A percentile compares a stretch with the other conserved stretches of the same genome.
Evolutionary conservation across 176 grass and related monocot species (phyloP).

Genomic region (Oryza glaberrima): DNA sequence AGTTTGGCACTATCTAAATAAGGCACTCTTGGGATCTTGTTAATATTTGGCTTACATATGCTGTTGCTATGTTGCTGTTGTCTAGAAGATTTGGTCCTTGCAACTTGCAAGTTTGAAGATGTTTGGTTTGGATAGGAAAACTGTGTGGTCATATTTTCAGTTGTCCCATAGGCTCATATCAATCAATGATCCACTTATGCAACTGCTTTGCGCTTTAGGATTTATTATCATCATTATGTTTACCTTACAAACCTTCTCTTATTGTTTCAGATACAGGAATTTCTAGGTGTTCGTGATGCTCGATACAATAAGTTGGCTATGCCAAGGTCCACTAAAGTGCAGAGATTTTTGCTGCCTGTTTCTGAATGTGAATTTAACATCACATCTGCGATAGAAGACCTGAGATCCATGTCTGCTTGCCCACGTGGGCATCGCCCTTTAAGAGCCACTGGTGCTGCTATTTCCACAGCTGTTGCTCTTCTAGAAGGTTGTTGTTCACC

Average conservation of each 20-base stretch:
- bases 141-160: not conserved
- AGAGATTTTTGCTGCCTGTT: conserved; percentile 78
- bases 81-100: not conserved
- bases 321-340: conserved; percentile 43
- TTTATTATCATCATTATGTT: conserved; percentile 8
- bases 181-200: not conserved
- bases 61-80: not conserved
- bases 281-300: conserved; percentile 60
- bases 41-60: not conserved
- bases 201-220: conserved; percentile 11
- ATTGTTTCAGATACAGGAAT: conserved; percentile 78
- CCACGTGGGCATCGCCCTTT: conserved; percentile 62
- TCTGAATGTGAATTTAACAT: conserved; percentile 98
- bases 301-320: conserved; percentile 61
- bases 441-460: conserved; percentile 74
- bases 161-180: not conserved
- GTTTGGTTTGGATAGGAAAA: not conserved
- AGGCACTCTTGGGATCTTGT: not conserved
- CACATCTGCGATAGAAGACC: conserved; percentile 79
- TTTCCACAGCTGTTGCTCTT: conserved; percentile 87
- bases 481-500: conserved; percentile 79
- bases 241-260: conserved; percentile 33
- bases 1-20: not conserved
- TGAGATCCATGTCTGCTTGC: conserved; percentile 55
- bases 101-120: conserved; percentile 4